Evolutionary conservation across 78 protist species (phyloP).

Genomic region (Dictyostelium brefeldianum): DNA sequence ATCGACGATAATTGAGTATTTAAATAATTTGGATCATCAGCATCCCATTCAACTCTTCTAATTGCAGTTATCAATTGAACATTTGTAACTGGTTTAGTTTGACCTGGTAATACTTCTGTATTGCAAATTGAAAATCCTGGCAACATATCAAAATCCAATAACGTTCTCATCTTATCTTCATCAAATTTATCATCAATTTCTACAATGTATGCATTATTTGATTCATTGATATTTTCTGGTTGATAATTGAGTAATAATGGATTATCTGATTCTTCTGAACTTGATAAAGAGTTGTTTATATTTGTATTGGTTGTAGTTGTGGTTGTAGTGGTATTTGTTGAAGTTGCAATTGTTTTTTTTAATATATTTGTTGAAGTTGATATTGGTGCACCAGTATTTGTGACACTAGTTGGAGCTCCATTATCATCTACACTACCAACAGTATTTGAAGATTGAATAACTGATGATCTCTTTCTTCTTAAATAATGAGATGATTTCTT

Average conservation of each 20-base stretch:
- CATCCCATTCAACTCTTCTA: constrained; percentile 76
- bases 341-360: constrained; percentile 19
- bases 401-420: not conserved
- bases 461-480: constrained; percentile 8
- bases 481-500: not conserved
- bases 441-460: not conserved
- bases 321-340: not conserved
- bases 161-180: constrained; percentile 80
- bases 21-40: constrained; percentile 30
- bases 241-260: constrained; percentile 10
- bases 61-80: constrained; percentile 77
- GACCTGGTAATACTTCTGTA: constrained; percentile 69
- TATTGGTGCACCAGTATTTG: not conserved
- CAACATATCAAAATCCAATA: constrained; percentile 69
- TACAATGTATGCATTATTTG: constrained; percentile 58
- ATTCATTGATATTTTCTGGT: constrained; percentile 44
- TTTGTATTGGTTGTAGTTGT: not conserved
- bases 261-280: constrained; percentile 62
- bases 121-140: constrained; percentile 66
- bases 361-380: not conserved
- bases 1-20: constrained; percentile 69
- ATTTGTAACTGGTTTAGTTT: constrained; percentile 18
- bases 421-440: not conserved
- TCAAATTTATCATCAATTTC: constrained; percentile 85
- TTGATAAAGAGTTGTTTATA: constrained; percentile 12